These are phyloP conservation scores for Hygrocybe coccinea DNA, from an alignment of 768 basidiomycete species.

Conservation along the genomic window DNA sequence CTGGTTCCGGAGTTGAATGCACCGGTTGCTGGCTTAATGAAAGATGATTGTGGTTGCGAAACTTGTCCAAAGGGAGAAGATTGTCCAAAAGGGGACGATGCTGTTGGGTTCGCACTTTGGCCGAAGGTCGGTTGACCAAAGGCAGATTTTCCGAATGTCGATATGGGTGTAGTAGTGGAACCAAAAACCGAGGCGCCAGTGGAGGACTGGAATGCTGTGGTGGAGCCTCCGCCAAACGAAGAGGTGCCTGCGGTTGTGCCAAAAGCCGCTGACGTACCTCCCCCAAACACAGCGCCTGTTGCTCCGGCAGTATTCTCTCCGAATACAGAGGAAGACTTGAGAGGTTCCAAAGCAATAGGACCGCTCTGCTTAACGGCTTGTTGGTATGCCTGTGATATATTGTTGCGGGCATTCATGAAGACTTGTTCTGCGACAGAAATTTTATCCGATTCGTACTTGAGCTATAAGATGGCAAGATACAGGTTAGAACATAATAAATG, in stretches of 20 bases:
- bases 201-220: slow-evolving; percentile 10
- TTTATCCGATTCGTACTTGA: slow-evolving; percentile 55
- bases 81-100: slow-evolving; percentile 35
- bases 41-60: slow-evolving; percentile 23
- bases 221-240: slow-evolving; percentile 34
- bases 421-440: slow-evolving; percentile 50
- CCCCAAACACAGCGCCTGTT: slow-evolving; percentile 22
- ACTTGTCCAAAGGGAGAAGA: slow-evolving; percentile 29
- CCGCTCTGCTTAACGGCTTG: slow-evolving; percentile 46
- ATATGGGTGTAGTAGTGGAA: slow-evolving; percentile 25
- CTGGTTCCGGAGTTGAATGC: slow-evolving; percentile 41
- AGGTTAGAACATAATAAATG: background rate
- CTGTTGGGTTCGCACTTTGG: slow-evolving; percentile 13
- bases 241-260: slow-evolving; percentile 38
- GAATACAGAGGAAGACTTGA: slow-evolving; percentile 21
- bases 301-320: slow-evolving; percentile 24
- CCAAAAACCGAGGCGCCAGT: slow-evolving; percentile 27
- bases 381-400: slow-evolving; percentile 46
- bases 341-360: slow-evolving; percentile 15
- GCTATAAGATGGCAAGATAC: slow-evolving; percentile 22
- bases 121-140: slow-evolving; percentile 33
- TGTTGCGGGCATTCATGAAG: slow-evolving; percentile 43
- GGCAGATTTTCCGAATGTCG: slow-evolving; percentile 37
- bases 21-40: slow-evolving; percentile 49
- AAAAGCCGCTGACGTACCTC: slow-evolving; percentile 33